Conservation (phyloP, 2,329 filamentous ascomycete species). For the Endocalyx cinctus region DNA sequence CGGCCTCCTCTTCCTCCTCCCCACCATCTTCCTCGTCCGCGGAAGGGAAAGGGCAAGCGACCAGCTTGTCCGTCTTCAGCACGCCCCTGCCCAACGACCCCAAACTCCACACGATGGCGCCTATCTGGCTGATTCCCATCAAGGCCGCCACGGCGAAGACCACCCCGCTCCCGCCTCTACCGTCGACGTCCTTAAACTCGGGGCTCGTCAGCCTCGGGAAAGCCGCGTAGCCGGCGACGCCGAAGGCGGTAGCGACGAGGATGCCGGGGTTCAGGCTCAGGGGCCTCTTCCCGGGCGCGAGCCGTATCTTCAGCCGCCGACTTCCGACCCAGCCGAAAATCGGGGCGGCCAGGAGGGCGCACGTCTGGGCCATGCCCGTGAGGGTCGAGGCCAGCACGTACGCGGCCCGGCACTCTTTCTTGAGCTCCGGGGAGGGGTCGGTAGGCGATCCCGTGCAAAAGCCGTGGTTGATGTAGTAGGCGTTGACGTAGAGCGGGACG, state of each 20-base stretch:
- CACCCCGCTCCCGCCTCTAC: slow-evolving; percentile 60
- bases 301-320: slow-evolving; percentile 36
- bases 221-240: slow-evolving; percentile 70
- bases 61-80: slow-evolving; percentile 45
- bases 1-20: neutral
- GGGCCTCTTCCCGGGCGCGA: slow-evolving; percentile 20
- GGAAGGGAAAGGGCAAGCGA: neutral
- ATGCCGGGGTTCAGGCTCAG: slow-evolving; percentile 68
- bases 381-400: slow-evolving; percentile 85
- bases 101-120: slow-evolving; percentile 93
- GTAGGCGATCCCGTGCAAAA: slow-evolving; percentile 67
- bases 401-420: slow-evolving; percentile 76
- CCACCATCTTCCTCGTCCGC: slow-evolving; percentile 27
- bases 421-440: slow-evolving; percentile 68
- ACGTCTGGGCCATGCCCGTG: slow-evolving; percentile 82
- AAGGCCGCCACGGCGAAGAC: slow-evolving; percentile 76
- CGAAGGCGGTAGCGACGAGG: slow-evolving; percentile 64
- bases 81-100: slow-evolving; percentile 80
- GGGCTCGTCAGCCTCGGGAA: slow-evolving; percentile 77
- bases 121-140: slow-evolving; percentile 90
- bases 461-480: slow-evolving; percentile 78
- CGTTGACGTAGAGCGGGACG: slow-evolving; percentile 87
- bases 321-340: slow-evolving; percentile 69
- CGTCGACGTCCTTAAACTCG: slow-evolving; percentile 60
- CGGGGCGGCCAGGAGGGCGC: slow-evolving; percentile 80